These are phyloP conservation scores for Xylariaceae sp. DNA, from an alignment of 2,329 filamentous ascomycete genomes.

Conservation along the genomic window DNA sequence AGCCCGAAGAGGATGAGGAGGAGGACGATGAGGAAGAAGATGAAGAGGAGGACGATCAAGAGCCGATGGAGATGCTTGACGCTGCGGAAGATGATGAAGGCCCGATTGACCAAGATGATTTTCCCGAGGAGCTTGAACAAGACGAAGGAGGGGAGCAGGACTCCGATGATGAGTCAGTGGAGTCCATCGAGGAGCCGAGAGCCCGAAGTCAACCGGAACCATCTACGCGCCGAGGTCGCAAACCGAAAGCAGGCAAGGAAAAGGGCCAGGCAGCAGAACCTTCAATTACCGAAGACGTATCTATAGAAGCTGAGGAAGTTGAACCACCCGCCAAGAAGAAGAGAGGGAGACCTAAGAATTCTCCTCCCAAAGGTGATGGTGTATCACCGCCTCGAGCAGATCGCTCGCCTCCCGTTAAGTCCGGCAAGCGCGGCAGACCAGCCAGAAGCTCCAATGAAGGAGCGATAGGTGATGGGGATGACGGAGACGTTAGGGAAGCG, in stretches of 20 bases:
- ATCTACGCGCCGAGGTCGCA: slow-evolving; percentile 21
- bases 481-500: slow-evolving; percentile 15
- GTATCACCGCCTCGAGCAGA: slow-evolving; percentile 1
- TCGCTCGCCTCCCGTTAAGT: slow-evolving; percentile 14
- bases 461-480: slow-evolving; percentile 14
- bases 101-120: neutral
- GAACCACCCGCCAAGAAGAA: slow-evolving; percentile 22
- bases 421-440: slow-evolving; percentile 17
- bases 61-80: slow-evolving; percentile 19
- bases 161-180: slow-evolving; percentile 14
- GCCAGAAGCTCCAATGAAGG: slow-evolving; percentile 13
- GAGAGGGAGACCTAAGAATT: slow-evolving; percentile 22
- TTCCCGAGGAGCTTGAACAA: slow-evolving; percentile 8
- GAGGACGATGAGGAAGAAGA: slow-evolving; percentile 21
- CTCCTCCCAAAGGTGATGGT: slow-evolving; percentile 8
- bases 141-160: slow-evolving; percentile 20
- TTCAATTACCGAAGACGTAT: slow-evolving; percentile 6
- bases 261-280: slow-evolving; percentile 14
- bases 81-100: slow-evolving; percentile 18
- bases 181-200: slow-evolving; percentile 13
- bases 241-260: slow-evolving; percentile 19
- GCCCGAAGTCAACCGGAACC: slow-evolving; percentile 20
- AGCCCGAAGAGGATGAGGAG: no score
- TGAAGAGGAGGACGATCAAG: slow-evolving; percentile 20
- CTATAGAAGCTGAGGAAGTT: slow-evolving; percentile 13